These are phyloP conservation scores for Whalleya microplaca DNA, from an alignment of 2,329 filamentous ascomycete genomes.

Conservation along the genomic window DNA sequence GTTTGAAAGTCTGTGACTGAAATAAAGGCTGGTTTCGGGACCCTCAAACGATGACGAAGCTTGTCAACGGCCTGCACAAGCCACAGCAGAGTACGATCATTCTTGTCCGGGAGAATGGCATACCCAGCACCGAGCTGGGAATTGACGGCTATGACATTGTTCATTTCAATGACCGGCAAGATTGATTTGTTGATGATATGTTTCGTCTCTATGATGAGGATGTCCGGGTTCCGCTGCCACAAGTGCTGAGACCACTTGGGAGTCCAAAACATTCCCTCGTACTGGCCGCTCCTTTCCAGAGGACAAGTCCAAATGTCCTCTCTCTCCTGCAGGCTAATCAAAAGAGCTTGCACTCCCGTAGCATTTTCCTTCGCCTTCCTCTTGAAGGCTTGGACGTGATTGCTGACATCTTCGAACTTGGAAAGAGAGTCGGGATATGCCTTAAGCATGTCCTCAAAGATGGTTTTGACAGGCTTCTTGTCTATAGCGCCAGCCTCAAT, in stretches of 20 bases:
- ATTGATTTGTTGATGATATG: slow-evolving; percentile 32
- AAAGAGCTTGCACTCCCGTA: slow-evolving; percentile 32
- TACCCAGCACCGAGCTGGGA: slow-evolving; percentile 32
- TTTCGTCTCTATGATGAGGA: slow-evolving; percentile 32
- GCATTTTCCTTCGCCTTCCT: slow-evolving; percentile 33
- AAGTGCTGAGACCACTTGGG: slow-evolving; percentile 32
- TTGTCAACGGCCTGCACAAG: slow-evolving; percentile 31
- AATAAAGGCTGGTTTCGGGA: slow-evolving; percentile 29
- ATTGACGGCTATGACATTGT: slow-evolving; percentile 30
- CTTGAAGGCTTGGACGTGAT: slow-evolving; percentile 33
- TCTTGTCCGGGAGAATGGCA: slow-evolving; percentile 34
- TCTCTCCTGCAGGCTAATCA: slow-evolving; percentile 31
- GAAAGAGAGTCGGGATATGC: slow-evolving; percentile 27
- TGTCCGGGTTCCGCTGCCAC: slow-evolving; percentile 35
- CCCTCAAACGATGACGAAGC: slow-evolving; percentile 29
- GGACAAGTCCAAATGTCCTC: slow-evolving; percentile 34
- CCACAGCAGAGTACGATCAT: slow-evolving; percentile 33
- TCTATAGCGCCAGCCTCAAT: slow-evolving; percentile 31
- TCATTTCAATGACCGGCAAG: slow-evolving; percentile 35
- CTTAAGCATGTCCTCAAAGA: slow-evolving; percentile 29
- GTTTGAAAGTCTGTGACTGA: slow-evolving; percentile 35
- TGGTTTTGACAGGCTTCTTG: slow-evolving; percentile 28
- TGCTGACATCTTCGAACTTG: slow-evolving; percentile 33
- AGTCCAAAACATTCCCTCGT: slow-evolving; percentile 34
- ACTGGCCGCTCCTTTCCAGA: slow-evolving; percentile 25